A percentile compares a stretch with the other conserved stretches of the same genome.
Evolutionary conservation across 2,329 filamentous ascomycete genomes (phyloP).

Genomic region (Aspergillus fumigatiaffinis): DNA sequence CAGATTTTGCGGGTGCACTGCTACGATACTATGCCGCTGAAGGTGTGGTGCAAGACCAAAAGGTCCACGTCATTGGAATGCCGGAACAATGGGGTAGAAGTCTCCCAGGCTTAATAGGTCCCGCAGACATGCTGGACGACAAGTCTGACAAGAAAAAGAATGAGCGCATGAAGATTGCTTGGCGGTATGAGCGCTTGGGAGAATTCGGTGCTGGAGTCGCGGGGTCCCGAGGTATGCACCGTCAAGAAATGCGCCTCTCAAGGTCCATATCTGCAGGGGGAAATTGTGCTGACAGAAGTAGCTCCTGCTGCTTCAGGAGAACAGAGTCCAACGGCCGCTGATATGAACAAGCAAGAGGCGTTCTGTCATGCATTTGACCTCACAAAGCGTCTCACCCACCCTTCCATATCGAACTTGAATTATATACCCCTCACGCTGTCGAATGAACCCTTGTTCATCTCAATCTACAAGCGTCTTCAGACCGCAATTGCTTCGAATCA

Average conservation of each 20-base stretch:
- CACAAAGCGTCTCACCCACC: conserved; percentile 59
- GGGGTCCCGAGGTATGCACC: conserved; percentile 57
- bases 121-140: conserved; percentile 44
- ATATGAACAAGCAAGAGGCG: conserved; percentile 27
- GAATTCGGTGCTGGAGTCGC: conserved; percentile 58
- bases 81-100: conserved; percentile 77
- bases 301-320: conserved; percentile 26
- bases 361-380: conserved; percentile 75
- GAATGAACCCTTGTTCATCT: conserved; percentile 55
- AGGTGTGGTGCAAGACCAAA: conserved; percentile 85
- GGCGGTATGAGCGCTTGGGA: conserved; percentile 86
- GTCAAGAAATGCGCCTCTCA: neutral
- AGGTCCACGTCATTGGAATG: conserved; percentile 78
- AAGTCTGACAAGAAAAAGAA: conserved; percentile 42
- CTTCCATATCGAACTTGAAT: conserved; percentile 49
- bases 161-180: conserved; percentile 97
- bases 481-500: conserved; percentile 55
- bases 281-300: conserved; percentile 20
- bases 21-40: conserved; percentile 89
- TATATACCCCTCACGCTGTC: conserved; percentile 47
- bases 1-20: conserved; percentile 83
- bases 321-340: conserved; percentile 42
- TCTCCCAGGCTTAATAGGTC: conserved; percentile 67
- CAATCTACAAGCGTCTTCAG: conserved; percentile 59
- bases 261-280: neutral